Percentiles rank a stretch among this genome's conserved stretches.
phyloP scores from a whole-genome alignment of 2,329 filamentous ascomycete genomes.

The Leptoxyphium fumago region DNA sequence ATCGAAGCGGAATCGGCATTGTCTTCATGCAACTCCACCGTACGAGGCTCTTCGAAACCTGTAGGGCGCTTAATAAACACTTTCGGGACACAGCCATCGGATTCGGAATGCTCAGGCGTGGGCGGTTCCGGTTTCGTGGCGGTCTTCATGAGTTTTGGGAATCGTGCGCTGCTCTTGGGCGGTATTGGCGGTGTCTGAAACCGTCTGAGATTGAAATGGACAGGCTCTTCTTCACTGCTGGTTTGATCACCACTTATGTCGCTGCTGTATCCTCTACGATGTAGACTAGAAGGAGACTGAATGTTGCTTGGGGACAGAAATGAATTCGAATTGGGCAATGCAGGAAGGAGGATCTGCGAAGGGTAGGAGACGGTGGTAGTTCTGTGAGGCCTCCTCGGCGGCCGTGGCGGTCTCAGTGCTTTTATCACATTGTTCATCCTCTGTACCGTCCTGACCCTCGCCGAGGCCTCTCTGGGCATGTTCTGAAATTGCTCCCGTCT shows the following conservation, averaged over 20 bases:
- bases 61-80: slow-evolving; percentile 10
- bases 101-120: not conserved
- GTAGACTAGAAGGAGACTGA: slow-evolving; percentile 1
- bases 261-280: slow-evolving; percentile 18
- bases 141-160: not conserved
- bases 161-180: not conserved
- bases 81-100: not conserved
- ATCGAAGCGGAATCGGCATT: slow-evolving; percentile 1
- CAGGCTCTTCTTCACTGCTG: slow-evolving; percentile 15
- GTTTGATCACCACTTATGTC: slow-evolving; percentile 21
- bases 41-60: slow-evolving; percentile 4
- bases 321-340: not conserved
- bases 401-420: slow-evolving; percentile 11
- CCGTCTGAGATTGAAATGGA: not conserved
- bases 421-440: slow-evolving; percentile 15
- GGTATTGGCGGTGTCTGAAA: not conserved
- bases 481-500: slow-evolving; percentile 19
- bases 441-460: slow-evolving; percentile 16
- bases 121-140: not conserved
- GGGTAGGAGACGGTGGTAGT: slow-evolving; percentile 11
- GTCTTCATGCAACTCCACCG: not conserved
- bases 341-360: slow-evolving; percentile 6
- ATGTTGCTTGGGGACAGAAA: not conserved
- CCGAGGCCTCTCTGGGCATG: slow-evolving; percentile 15
- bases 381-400: slow-evolving; percentile 8